A percentile compares a stretch with the other conserved stretches of the same genome.
These are phyloP conservation scores for Gypsophila paniculata DNA, from an alignment of 179 eudicot species.

Conservation along the genomic window DNA sequence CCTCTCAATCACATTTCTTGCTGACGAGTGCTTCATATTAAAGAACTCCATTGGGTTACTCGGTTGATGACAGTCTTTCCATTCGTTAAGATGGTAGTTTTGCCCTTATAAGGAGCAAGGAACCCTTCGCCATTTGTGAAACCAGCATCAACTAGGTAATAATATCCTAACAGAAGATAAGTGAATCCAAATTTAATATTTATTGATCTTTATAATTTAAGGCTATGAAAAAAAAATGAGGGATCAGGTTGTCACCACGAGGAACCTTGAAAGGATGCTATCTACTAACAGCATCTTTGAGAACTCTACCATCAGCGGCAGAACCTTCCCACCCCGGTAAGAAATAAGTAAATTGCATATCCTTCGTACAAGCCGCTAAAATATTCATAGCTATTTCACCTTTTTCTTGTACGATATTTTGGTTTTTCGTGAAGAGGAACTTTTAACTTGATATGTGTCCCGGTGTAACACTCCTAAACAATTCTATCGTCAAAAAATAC, in stretches of 20 bases:
- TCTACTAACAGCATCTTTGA: slow-evolving; percentile 19
- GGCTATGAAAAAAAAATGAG: not conserved
- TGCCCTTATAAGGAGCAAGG: slow-evolving; percentile 14
- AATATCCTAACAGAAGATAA: not conserved
- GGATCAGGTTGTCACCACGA: slow-evolving; percentile 4
- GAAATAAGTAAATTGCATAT: slow-evolving; percentile 19
- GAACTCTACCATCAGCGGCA: slow-evolving; percentile 19
- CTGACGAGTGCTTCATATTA: too few relatives aligned
- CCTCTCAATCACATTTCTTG: too few relatives aligned
- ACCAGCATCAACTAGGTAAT: slow-evolving; percentile 23
- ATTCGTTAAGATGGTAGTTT: too few relatives aligned
- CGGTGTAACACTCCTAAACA: slow-evolving; percentile 18
- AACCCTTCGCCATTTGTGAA: slow-evolving; percentile 20
- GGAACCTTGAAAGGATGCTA: slow-evolving; percentile 16
- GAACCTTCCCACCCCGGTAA: slow-evolving; percentile 18
- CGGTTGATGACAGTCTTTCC: too few relatives aligned
- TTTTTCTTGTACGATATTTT: slow-evolving; percentile 3
- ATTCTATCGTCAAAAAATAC: not conserved
- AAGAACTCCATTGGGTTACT: too few relatives aligned
- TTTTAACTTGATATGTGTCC: slow-evolving; percentile 12
- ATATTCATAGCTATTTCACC: slow-evolving; percentile 20
- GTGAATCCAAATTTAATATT: not conserved
- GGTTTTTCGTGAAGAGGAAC: not conserved
- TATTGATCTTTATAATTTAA: not conserved
- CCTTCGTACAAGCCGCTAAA: slow-evolving; percentile 15